These are phyloP conservation scores for Linnemannia hyalina DNA, from an alignment of 192 early-diverging fungal species.

Conservation along the genomic window DNA sequence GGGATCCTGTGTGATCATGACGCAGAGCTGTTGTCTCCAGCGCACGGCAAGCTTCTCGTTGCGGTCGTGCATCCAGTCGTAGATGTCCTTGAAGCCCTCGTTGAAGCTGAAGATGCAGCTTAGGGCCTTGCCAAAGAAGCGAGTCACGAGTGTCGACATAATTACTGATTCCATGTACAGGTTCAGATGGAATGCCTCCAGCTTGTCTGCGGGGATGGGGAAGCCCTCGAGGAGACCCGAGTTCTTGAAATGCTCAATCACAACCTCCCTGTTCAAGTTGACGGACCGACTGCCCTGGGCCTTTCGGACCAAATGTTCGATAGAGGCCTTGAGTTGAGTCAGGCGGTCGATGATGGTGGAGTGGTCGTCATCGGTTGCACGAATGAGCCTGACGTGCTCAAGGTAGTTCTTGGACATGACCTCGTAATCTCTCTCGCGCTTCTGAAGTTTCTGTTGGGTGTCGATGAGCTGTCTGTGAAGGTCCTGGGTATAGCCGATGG, in stretches of 20 bases:
- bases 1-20: constrained; percentile 35
- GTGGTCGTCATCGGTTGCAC: constrained; percentile 52
- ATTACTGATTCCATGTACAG: constrained; percentile 53
- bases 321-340: constrained; percentile 46
- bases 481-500: constrained; percentile 23
- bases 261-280: constrained; percentile 37
- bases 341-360: constrained; percentile 48
- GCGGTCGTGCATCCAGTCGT: constrained; percentile 40
- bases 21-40: constrained; percentile 51
- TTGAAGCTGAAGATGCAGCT: constrained; percentile 46
- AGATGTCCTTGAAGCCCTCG: constrained; percentile 54
- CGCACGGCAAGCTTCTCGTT: constrained; percentile 51
- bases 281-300: constrained; percentile 48
- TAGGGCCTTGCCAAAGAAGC: constrained; percentile 42
- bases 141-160: constrained; percentile 35
- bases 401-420: constrained; percentile 56
- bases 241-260: constrained; percentile 38
- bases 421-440: constrained; percentile 48
- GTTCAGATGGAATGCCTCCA: constrained; percentile 49
- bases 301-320: constrained; percentile 51
- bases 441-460: constrained; percentile 34
- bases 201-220: constrained; percentile 38
- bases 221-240: constrained; percentile 32
- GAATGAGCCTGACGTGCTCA: constrained; percentile 48
- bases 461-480: constrained; percentile 33